Conservation (phyloP, 352 stramenopile species). For the Globisporangium recalcitrans region DNA sequence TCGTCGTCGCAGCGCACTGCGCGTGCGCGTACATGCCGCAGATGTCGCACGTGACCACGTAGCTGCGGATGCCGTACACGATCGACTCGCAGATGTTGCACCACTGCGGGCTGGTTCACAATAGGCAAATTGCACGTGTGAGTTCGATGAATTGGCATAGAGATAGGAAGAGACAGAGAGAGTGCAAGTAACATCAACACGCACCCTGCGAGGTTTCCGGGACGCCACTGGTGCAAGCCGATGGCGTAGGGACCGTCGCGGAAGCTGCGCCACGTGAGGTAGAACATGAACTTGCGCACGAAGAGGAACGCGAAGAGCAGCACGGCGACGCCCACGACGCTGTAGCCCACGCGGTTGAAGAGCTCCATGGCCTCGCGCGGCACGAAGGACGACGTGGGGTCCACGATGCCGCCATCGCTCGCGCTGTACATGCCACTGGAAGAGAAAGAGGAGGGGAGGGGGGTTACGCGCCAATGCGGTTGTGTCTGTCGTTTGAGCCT, state of each 20-base stretch:
- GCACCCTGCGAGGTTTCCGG: constrained; percentile 64
- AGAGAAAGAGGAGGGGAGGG: neutral
- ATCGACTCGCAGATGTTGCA: constrained; percentile 78
- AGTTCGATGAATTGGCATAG: neutral
- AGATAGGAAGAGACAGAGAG: neutral
- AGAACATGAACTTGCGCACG: constrained; percentile 71
- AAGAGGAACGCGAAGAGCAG: constrained; percentile 50
- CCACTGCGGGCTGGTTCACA: constrained; percentile 52
- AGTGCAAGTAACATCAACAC: neutral
- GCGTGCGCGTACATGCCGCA: constrained; percentile 81
- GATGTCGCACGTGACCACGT: constrained; percentile 82
- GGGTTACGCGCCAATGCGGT: neutral
- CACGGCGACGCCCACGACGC: constrained; percentile 38
- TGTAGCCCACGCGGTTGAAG: constrained; percentile 56
- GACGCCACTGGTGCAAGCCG: constrained; percentile 71
- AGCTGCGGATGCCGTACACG: constrained; percentile 82
- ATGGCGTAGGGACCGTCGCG: constrained; percentile 66
- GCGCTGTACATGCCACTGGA: constrained; percentile 1
- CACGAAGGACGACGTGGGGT: constrained; percentile 46
- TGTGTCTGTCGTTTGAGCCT: neutral
- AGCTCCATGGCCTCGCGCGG: constrained; percentile 43
- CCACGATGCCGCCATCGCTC: constrained; percentile 23
- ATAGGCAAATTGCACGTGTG: neutral
- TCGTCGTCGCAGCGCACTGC: constrained; percentile 55
- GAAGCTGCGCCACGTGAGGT: constrained; percentile 79